phyloP scores from a whole-genome alignment of 257 asterid species.

The Striga asiatica region DNA sequence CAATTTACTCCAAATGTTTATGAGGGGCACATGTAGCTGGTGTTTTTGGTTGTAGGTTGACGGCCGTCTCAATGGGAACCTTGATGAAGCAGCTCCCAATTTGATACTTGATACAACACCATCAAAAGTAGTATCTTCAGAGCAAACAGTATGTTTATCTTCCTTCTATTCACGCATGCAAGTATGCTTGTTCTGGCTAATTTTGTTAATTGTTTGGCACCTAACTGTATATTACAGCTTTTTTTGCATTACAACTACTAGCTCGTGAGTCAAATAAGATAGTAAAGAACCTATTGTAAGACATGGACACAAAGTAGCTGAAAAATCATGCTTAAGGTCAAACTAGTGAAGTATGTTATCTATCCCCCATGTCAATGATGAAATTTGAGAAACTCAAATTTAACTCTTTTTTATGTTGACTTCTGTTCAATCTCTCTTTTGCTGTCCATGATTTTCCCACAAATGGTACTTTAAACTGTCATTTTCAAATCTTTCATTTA shows the following conservation, averaged over 20 bases:
- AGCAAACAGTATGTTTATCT: constrained; percentile 65
- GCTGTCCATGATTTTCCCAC: constrained; percentile 1
- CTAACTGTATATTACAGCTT: not conserved
- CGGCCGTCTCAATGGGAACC: constrained; percentile 76
- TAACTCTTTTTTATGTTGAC: not conserved
- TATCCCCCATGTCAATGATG: not conserved
- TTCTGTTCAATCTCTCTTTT: constrained; percentile 9
- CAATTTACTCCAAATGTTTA: no score
- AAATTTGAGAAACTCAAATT: not conserved
- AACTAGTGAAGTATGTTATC: not conserved
- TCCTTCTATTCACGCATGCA: not conserved
- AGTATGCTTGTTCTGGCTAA: constrained; percentile 2
- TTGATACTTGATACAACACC: constrained; percentile 82
- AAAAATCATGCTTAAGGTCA: not conserved
- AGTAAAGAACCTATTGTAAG: not conserved
- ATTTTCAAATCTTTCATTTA: constrained; percentile 1
- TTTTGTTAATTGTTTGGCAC: not conserved
- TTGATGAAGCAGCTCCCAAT: constrained; percentile 84
- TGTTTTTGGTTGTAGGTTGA: constrained; percentile 57
- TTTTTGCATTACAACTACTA: not conserved
- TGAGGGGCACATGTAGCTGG: no score
- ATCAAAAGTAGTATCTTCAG: constrained; percentile 86
- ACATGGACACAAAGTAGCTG: not conserved
- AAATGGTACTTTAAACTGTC: constrained; percentile 2
- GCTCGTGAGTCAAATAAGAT: constrained; percentile 1